A percentile compares a stretch with the other conserved stretches of the same genome.
These are phyloP conservation scores for Hymenoscyphus repandus DNA, from an alignment of 2,329 filamentous ascomycete species.

Conservation along the genomic window DNA sequence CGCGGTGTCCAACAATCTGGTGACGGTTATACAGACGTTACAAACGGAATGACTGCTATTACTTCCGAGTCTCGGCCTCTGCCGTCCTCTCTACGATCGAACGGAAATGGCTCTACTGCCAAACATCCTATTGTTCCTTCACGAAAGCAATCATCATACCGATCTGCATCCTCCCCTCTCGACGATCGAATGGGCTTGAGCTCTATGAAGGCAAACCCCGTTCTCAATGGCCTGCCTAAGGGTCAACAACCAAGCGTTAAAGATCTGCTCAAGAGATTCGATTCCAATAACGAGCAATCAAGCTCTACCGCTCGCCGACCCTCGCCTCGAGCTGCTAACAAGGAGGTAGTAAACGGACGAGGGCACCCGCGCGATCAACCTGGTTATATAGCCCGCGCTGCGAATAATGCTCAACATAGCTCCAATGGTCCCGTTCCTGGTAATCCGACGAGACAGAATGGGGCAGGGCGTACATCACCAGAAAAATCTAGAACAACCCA, in stretches of 20 bases:
- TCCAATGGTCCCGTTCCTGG: slow-evolving; percentile 18
- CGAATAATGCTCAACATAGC: slow-evolving; percentile 13
- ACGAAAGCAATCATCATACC: slow-evolving; percentile 39
- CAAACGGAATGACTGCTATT: slow-evolving; percentile 26
- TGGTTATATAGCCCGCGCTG: slow-evolving; percentile 25
- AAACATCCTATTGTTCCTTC: slow-evolving; percentile 41
- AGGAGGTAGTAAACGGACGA: slow-evolving; percentile 10
- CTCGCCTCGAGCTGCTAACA: slow-evolving; percentile 15
- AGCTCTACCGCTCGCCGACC: slow-evolving; percentile 31
- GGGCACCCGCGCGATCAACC: slow-evolving; percentile 25
- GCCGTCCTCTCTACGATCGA: slow-evolving; percentile 40
- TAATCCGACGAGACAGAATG: slow-evolving; percentile 17
- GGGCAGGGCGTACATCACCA: slow-evolving; percentile 20
- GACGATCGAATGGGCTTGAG: slow-evolving; percentile 32
- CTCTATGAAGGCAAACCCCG: slow-evolving; percentile 22
- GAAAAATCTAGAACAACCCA: slow-evolving; percentile 30
- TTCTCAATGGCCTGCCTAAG: slow-evolving; percentile 21
- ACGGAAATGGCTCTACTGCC: slow-evolving; percentile 44
- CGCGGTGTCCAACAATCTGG: slow-evolving; percentile 31
- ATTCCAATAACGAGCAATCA: slow-evolving; percentile 48
- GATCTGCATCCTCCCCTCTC: slow-evolving; percentile 53
- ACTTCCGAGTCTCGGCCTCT: slow-evolving; percentile 38
- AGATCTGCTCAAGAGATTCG: slow-evolving; percentile 75
- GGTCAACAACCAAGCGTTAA: slow-evolving; percentile 59
- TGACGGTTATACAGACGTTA: slow-evolving; percentile 17